Percentiles rank a stretch among this genome's conserved stretches.
Evolutionary conservation across 148 eudicot genomes (phyloP).

Genomic region (Rhododendron henanense): DNA sequence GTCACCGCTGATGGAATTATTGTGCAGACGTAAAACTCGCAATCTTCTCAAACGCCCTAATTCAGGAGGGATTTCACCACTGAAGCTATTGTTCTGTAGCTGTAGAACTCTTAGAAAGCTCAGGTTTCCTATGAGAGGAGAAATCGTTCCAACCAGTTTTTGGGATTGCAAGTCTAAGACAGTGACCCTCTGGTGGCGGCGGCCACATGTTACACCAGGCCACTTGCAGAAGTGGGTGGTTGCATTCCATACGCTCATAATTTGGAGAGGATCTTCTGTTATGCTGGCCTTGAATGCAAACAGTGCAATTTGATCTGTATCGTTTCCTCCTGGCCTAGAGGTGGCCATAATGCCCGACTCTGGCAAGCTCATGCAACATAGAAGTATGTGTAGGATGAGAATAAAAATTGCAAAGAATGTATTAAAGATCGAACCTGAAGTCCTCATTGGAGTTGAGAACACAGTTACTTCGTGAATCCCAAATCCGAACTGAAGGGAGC

Average conservation of each 20-base stretch:
- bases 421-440: background rate
- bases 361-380: slow-evolving; percentile 4
- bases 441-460: background rate
- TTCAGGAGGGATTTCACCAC: slow-evolving; percentile 14
- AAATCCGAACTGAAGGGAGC: background rate
- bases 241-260: slow-evolving; percentile 11
- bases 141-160: slow-evolving; percentile 13
- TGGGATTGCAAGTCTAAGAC: background rate
- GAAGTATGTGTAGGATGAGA: background rate
- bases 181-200: slow-evolving; percentile 10
- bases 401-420: background rate
- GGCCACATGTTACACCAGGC: slow-evolving; percentile 16
- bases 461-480: background rate
- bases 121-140: slow-evolving; percentile 19
- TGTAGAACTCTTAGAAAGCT: slow-evolving; percentile 17
- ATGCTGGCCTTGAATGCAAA: slow-evolving; percentile 12
- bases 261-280: slow-evolving; percentile 6
- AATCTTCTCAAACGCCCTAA: slow-evolving; percentile 11
- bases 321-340: slow-evolving; percentile 8
- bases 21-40: background rate
- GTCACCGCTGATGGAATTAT: slow-evolving; percentile 11
- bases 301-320: slow-evolving; percentile 17
- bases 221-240: slow-evolving; percentile 13
- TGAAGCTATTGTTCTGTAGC: slow-evolving; percentile 17
- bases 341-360: background rate